These are phyloP conservation scores for Raddia guianensis DNA, from an alignment of 176 grass and related monocot genomes.

Conservation along the genomic window DNA sequence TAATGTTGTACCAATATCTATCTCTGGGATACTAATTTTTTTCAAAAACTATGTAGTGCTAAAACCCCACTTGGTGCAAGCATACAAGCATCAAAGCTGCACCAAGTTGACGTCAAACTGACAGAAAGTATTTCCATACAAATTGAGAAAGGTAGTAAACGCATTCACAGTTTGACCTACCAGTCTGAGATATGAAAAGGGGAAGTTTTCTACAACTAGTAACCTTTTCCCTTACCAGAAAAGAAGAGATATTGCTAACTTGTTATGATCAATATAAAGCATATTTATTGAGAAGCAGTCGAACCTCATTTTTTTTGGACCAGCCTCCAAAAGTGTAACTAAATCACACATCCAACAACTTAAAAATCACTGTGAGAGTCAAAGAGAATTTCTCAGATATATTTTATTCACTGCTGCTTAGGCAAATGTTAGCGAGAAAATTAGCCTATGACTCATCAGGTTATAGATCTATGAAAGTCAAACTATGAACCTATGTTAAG, in stretches of 20 bases:
- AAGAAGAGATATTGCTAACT: background rate
- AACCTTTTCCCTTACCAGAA: constrained; percentile 2
- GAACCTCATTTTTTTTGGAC: constrained; percentile 13
- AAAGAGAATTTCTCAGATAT: background rate
- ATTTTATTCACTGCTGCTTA: background rate
- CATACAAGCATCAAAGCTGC: background rate
- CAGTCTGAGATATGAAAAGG: background rate
- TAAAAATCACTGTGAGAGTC: background rate
- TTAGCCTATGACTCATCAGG: background rate
- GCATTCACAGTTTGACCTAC: background rate
- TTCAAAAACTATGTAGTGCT: background rate
- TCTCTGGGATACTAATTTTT: background rate
- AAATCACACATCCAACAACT: background rate
- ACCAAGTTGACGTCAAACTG: constrained; percentile 2
- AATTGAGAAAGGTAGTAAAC: constrained; percentile 22
- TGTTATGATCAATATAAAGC: constrained; percentile 5
- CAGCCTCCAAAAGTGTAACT: constrained; percentile 11
- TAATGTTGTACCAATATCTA: background rate
- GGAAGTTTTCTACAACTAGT: background rate
- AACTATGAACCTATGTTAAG: background rate
- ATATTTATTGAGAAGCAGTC: background rate
- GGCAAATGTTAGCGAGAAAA: background rate
- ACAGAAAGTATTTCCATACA: constrained; percentile 28
- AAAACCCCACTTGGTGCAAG: constrained; percentile 17
- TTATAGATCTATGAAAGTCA: background rate